Evolutionary conservation across 371 early-diverging fungal species (phyloP).

Genomic region (Mucor lusitanicus): DNA sequence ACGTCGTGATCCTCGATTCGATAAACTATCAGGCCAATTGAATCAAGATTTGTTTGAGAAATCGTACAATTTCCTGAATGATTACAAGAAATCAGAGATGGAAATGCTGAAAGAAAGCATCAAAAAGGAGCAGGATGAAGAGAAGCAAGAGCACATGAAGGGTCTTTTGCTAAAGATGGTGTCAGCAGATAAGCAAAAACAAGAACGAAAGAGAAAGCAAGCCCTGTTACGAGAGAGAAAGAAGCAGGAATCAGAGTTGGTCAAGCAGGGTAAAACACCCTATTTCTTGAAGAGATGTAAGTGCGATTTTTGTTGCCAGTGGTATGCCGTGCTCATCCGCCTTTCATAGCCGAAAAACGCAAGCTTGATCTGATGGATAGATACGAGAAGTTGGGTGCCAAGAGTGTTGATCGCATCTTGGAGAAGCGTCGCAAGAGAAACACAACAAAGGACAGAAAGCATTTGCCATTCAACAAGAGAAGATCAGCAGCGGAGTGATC

Average conservation of each 20-base stretch:
- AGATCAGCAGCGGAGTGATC: slow-evolving; percentile 29
- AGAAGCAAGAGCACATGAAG: slow-evolving; percentile 51
- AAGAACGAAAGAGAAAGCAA: slow-evolving; percentile 65
- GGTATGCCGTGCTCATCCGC: not conserved
- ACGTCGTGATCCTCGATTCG: slow-evolving; percentile 90
- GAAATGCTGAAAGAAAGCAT: slow-evolving; percentile 62
- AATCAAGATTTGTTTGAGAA: slow-evolving; percentile 86
- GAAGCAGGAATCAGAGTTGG: slow-evolving; percentile 77
- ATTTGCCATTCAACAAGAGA: slow-evolving; percentile 46
- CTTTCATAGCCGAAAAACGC: slow-evolving; percentile 70
- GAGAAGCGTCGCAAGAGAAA: slow-evolving; percentile 91
- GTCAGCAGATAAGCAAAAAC: slow-evolving; percentile 39
- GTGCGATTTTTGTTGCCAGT: not conserved
- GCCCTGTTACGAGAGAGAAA: slow-evolving; percentile 72
- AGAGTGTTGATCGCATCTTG: slow-evolving; percentile 76
- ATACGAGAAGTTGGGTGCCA: slow-evolving; percentile 66
- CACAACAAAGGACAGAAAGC: slow-evolving; percentile 72
- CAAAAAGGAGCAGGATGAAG: slow-evolving; percentile 63
- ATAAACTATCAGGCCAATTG: slow-evolving; percentile 78
- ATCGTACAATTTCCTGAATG: slow-evolving; percentile 81
- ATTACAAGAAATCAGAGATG: slow-evolving; percentile 75
- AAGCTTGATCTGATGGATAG: slow-evolving; percentile 79
- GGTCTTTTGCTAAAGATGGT: slow-evolving; percentile 59
- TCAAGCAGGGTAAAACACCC: slow-evolving; percentile 86
- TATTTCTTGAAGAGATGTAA: slow-evolving; percentile 87